A percentile compares a stretch with the other conserved stretches of the same genome.
These are phyloP conservation scores for Verbena officinalis DNA, from an alignment of 257 asterid species.

Conservation along the genomic window DNA sequence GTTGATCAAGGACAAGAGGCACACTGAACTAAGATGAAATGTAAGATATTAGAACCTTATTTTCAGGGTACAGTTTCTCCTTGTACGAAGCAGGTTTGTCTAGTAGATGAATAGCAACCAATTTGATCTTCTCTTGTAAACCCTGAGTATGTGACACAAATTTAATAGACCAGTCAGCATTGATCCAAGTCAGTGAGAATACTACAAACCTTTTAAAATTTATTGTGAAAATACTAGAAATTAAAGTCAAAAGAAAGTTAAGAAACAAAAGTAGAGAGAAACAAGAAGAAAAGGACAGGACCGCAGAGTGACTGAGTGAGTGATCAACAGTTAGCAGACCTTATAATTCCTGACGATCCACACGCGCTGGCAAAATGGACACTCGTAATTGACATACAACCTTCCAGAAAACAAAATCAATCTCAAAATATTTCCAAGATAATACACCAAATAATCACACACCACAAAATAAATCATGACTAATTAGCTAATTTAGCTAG, in stretches of 20 bases:
- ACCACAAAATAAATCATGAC: too few relatives aligned
- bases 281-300: not conserved
- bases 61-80: constrained; percentile 57
- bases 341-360: constrained; percentile 45
- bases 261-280: not conserved
- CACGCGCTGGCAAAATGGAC: constrained; percentile 44
- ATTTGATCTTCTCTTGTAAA: constrained; percentile 51
- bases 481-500: too few relatives aligned
- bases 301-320: not conserved
- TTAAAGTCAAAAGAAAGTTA: not conserved
- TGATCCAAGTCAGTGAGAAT: not conserved
- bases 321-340: constrained; percentile 23
- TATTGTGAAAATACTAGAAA: not conserved
- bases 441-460: not conserved
- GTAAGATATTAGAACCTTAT: constrained; percentile 41
- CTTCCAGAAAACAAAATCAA: constrained; percentile 26
- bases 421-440: not conserved
- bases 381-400: constrained; percentile 42
- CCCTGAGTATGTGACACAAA: constrained; percentile 38
- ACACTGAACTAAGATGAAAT: not conserved
- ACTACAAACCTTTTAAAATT: not conserved
- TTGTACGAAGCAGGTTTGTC: constrained; percentile 67
- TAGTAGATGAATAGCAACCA: constrained; percentile 56
- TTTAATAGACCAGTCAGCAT: not conserved
- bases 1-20: not conserved